Percentiles rank a stretch among this genome's conserved stretches.
These are phyloP conservation scores for Candida boleticola DNA, from an alignment of 805 yeast species.

Conservation along the genomic window DNA sequence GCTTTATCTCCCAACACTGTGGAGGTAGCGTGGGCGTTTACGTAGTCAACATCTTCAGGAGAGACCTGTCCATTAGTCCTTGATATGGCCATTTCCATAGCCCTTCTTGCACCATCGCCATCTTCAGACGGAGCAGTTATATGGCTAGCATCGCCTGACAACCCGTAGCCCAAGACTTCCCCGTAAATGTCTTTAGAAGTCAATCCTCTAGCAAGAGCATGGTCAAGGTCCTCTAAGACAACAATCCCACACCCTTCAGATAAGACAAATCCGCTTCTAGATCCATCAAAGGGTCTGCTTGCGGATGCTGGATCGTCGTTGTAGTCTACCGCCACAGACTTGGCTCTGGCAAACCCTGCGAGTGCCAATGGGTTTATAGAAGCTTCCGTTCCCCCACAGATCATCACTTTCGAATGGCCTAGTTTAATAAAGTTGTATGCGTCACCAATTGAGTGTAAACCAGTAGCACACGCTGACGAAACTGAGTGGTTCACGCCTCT, in stretches of 20 bases:
- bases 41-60: conserved; percentile 59
- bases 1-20: conserved; percentile 87
- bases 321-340: conserved; percentile 65
- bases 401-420: conserved; percentile 81
- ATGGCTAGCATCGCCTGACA: conserved; percentile 89
- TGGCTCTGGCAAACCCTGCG: conserved; percentile 89
- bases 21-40: conserved; percentile 97
- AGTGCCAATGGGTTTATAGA: conserved; percentile 82
- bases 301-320: conserved; percentile 64
- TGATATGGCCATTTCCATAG: conserved; percentile 76
- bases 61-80: conserved; percentile 40
- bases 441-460: conserved; percentile 90
- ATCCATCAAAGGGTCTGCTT: conserved; percentile 82
- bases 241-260: conserved; percentile 91
- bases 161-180: conserved; percentile 83
- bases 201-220: conserved; percentile 61
- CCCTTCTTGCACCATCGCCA: conserved; percentile 81
- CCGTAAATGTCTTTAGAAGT: conserved; percentile 62
- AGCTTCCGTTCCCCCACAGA: conserved; percentile 94
- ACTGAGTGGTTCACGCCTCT: conserved; percentile 87
- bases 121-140: conserved; percentile 85
- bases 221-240: conserved; percentile 72
- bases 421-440: conserved; percentile 76
- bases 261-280: conserved; percentile 83
- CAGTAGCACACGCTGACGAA: conserved; percentile 97